Percentiles rank a stretch among this genome's conserved stretches.
Evolutionary conservation across 192 early-diverging fungal species (phyloP).

Genomic region (Coemansia sp.): DNA sequence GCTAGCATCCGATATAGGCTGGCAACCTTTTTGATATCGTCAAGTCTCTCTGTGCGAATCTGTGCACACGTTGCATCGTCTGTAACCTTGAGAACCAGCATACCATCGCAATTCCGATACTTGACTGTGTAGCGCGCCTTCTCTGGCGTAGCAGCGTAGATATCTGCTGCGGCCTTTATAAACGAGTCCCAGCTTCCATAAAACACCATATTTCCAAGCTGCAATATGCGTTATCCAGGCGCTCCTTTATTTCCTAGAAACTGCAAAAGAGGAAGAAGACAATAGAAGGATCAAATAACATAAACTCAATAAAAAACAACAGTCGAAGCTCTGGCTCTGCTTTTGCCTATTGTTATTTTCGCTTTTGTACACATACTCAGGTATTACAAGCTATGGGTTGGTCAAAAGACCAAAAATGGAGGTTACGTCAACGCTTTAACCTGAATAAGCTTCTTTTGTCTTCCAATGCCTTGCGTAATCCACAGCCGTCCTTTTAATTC

Average conservation of each 20-base stretch:
- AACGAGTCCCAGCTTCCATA: constrained; percentile 44
- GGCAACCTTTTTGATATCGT: constrained; percentile 41
- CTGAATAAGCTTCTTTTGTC: no score
- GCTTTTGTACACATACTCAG: no score
- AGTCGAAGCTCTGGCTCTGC: neutral
- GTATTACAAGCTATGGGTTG: no score
- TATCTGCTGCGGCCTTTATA: constrained; percentile 26
- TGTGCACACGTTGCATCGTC: constrained; percentile 45
- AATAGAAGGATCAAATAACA: no score
- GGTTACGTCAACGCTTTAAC: no score
- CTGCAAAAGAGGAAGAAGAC: neutral
- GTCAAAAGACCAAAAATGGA: no score
- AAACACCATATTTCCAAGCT: constrained; percentile 21
- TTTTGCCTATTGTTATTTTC: no score
- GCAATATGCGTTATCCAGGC: neutral
- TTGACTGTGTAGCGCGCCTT: constrained; percentile 47
- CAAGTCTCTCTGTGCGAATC: constrained; percentile 40
- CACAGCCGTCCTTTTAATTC: no score
- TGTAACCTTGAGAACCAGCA: constrained; percentile 47
- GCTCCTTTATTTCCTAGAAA: no score
- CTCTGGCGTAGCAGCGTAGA: constrained; percentile 34
- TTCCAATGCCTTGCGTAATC: no score
- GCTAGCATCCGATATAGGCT: constrained; percentile 38
- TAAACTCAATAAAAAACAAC: no score
- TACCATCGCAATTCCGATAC: constrained; percentile 47